These are phyloP conservation scores for Paramecium caudatum DNA, from an alignment of 73 alveolate genomes.

Conservation along the genomic window DNA sequence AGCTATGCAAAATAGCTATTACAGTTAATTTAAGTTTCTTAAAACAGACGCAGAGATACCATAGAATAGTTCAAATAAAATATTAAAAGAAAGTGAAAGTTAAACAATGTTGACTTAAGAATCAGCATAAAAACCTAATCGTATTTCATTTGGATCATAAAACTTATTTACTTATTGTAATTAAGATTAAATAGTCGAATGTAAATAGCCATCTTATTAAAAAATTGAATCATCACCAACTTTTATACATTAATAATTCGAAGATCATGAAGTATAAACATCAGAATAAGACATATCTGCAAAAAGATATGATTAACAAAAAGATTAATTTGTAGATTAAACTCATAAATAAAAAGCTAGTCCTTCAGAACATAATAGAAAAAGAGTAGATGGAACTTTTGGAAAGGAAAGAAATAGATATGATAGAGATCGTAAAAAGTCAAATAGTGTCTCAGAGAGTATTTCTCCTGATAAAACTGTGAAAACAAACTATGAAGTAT, in stretches of 20 bases:
- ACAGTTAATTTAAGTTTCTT: not conserved
- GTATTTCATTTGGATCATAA: conserved; percentile 18
- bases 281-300: not conserved
- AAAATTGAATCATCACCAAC: conserved; percentile 3
- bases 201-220: not conserved
- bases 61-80: not conserved
- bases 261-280: not conserved
- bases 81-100: not conserved
- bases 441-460: conserved; percentile 24
- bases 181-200: not conserved
- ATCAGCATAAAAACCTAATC: not conserved
- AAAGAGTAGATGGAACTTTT: conserved; percentile 33
- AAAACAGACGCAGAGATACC: not conserved
- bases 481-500: not conserved
- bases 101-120: not conserved
- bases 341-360: not conserved
- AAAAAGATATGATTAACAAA: not conserved
- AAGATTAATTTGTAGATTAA: not conserved
- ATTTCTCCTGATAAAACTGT: conserved; percentile 5
- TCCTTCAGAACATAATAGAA: not conserved
- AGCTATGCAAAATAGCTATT: conserved; percentile 19
- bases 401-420: conserved; percentile 13
- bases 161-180: not conserved
- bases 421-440: not conserved
- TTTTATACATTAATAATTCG: not conserved